Percentiles rank a stretch among this genome's conserved stretches.
phyloP scores from a whole-genome alignment of 257 asterid species.

The Nicotiana otophora region DNA sequence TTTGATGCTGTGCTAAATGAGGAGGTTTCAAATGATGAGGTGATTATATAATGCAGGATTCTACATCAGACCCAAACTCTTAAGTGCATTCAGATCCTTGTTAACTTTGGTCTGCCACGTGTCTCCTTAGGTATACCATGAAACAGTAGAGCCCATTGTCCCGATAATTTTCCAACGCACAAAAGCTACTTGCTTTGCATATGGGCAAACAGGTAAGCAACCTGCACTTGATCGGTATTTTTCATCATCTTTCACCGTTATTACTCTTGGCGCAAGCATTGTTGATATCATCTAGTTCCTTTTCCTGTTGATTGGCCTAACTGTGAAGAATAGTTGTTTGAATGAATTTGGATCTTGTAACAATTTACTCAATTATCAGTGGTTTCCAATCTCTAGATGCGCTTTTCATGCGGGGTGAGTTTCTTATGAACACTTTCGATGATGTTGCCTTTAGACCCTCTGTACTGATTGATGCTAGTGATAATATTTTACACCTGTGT shows the following conservation, averaged over 20 bases:
- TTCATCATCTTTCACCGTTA: background rate
- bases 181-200: constrained; percentile 56
- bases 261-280: background rate
- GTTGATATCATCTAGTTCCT: background rate
- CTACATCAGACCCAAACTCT: background rate
- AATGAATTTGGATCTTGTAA: background rate
- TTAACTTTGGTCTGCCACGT: constrained; percentile 9
- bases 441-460: background rate
- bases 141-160: constrained; percentile 52
- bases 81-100: constrained; percentile 5
- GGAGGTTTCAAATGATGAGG: constrained; percentile 99
- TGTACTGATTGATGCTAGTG: background rate
- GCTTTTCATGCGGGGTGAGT: background rate
- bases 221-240: constrained; percentile 6
- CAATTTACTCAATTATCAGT: background rate
- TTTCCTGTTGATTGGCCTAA: background rate
- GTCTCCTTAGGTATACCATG: constrained; percentile 40
- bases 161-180: constrained; percentile 54
- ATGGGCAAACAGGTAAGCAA: constrained; percentile 72
- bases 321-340: background rate
- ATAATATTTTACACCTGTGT: background rate
- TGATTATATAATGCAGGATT: constrained; percentile 23
- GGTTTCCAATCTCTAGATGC: background rate
- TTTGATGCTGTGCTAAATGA: constrained; percentile 97
- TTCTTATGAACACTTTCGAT: background rate